phyloP scores from a whole-genome alignment of 139 green algal species.

The Ostreobium quekettii region DNA sequence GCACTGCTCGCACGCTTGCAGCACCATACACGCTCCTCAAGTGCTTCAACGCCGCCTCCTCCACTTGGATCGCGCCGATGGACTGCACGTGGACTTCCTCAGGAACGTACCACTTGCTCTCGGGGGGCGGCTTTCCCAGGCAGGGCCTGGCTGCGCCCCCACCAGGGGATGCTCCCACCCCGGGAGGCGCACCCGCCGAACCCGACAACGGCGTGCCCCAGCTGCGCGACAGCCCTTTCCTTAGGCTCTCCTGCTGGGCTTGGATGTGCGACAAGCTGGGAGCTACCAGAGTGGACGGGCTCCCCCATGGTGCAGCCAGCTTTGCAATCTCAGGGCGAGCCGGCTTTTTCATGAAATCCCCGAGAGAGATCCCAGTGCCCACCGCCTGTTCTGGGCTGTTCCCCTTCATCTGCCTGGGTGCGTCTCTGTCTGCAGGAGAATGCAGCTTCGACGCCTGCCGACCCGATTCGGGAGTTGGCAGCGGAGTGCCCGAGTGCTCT shows the following conservation, averaged over 20 bases:
- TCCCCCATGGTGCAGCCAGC: too few relatives aligned
- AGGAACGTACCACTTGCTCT: neutral
- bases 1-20: neutral
- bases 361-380: neutral
- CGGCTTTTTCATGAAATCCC: neutral
- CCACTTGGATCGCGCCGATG: constrained; percentile 2
- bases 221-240: neutral
- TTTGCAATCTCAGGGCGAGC: neutral
- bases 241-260: neutral
- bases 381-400: neutral
- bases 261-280: neutral
- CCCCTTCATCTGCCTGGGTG: neutral
- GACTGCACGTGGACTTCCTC: constrained; percentile 1
- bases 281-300: neutral
- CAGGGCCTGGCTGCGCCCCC: neutral
- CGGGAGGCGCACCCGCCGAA: neutral
- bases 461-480: neutral
- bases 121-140: neutral
- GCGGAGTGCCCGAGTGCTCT: neutral
- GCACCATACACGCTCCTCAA: neutral
- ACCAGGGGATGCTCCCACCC: neutral
- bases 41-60: constrained; percentile 6
- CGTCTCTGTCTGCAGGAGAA: neutral
- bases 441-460: neutral
- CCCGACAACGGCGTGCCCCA: neutral